Conservation (phyloP, 2,329 filamentous ascomycete species). For the Aureobasidium sp. region DNA sequence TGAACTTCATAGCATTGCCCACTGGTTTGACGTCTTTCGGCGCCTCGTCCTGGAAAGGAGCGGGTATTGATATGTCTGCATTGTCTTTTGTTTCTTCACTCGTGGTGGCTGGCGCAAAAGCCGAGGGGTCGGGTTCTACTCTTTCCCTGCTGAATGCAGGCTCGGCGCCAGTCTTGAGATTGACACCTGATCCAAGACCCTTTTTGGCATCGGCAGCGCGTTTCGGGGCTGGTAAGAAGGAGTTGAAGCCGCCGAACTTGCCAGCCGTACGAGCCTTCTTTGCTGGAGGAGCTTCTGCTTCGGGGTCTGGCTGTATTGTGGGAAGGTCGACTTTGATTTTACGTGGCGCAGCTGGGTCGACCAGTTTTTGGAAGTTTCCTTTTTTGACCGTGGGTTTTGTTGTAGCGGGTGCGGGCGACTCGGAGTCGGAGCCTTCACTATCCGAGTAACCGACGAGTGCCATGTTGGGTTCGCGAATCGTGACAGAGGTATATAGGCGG, state of each 20-base stretch:
- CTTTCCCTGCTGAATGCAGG: conserved; percentile 68
- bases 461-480: conserved; percentile 42
- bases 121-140: conserved; percentile 3
- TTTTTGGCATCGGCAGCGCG: conserved; percentile 27
- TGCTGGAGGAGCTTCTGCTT: conserved; percentile 50
- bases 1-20: conserved; percentile 79
- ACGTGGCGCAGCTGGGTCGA: conserved; percentile 70
- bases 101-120: not conserved
- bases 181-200: conserved; percentile 50
- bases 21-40: conserved; percentile 59
- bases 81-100: conserved; percentile 26
- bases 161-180: conserved; percentile 72
- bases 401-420: conserved; percentile 32
- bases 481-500: conserved; percentile 13
- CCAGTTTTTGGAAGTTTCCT: conserved; percentile 65
- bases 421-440: conserved; percentile 61
- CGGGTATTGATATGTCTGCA: conserved; percentile 32
- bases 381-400: conserved; percentile 33
- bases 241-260: conserved; percentile 73
- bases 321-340: conserved; percentile 79
- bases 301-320: conserved; percentile 37
- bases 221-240: conserved; percentile 80
- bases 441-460: conserved; percentile 76
- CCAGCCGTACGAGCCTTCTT: conserved; percentile 60
- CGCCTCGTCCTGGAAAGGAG: conserved; percentile 30